Base-by-base conservation (phyloP, 352 stramenopile species). In the Phytophthora megakarya region DNA sequence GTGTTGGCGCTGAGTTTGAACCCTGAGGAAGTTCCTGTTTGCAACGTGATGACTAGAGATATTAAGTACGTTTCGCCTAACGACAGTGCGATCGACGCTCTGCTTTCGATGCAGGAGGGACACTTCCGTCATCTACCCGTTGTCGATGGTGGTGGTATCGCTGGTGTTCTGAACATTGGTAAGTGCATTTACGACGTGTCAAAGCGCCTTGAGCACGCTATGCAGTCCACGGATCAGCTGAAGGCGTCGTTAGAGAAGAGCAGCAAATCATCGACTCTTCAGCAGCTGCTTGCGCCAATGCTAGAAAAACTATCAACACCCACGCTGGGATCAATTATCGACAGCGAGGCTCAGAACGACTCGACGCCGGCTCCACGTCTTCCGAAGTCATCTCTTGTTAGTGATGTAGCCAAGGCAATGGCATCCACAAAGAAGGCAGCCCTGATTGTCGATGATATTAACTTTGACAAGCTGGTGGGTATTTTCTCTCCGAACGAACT, bases 121-220 rank as follows among this genome's bases (percentile, higher is more conserved):
- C 90, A 96, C 42, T 99, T 99, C 68, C 93, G 95, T 23, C 97
- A 99, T 64, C 70, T 99, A 43, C 97, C 97, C 4, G 97, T 99
- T 16, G 90, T 98, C 0, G 86, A 93, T 7, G 76, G 71, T 23
- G 85, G 85, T 18, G 73, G 69, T 19, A 97, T 99, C 30, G 93
- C 96, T 16, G 97, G 97, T 49, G 77, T 99, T 26, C 73, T 99
- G 26, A 98, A 99, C 78, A 99, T 99, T 78, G 97, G 96, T 15
- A 98, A 98, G 61, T 99, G 97, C 61, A 87, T 99, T 49, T 98
- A 99, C 76, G 97, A 99, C 65, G 97, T 98, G 0, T 99, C 98
- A 3, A 93, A 92, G 66, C 97, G 97, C 7, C 81, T 99, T 3
- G 97, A 99, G 64, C 90, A 94, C 47, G 88, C 85, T 6, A 93